Percentiles rank a stretch among this genome's conserved stretches.
Conservation (phyloP, 2,329 filamentous ascomycete species). For the Beauveria rudraprayagi region DNA sequence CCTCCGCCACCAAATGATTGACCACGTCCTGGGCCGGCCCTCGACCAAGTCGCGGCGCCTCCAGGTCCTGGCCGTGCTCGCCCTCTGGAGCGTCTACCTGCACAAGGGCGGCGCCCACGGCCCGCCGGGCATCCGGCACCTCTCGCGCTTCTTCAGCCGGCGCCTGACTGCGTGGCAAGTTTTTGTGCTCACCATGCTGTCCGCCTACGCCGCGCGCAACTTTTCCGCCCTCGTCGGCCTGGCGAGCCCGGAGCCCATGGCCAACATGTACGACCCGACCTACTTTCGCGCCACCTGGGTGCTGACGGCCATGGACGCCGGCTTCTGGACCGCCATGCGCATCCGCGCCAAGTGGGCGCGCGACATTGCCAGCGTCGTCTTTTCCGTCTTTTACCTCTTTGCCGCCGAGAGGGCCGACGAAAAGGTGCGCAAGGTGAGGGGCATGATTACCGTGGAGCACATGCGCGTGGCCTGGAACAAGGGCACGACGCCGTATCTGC, state of each 20-base stretch:
- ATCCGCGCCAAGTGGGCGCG: conserved; percentile 71
- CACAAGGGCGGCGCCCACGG: conserved; percentile 77
- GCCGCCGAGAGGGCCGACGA: conserved; percentile 93
- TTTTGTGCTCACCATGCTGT: conserved; percentile 77
- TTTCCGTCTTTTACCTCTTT: conserved; percentile 84
- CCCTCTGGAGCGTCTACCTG: conserved; percentile 85
- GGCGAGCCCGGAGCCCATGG: conserved; percentile 85
- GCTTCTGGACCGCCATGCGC: conserved; percentile 97
- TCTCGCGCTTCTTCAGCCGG: conserved; percentile 64
- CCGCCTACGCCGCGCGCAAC: conserved; percentile 85
- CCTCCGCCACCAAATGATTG: conserved; percentile 47
- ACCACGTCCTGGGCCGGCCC: conserved; percentile 86
- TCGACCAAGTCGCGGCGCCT: conserved; percentile 87
- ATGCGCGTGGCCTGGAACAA: conserved; percentile 94
- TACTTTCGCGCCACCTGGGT: conserved; percentile 98
- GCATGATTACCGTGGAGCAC: conserved; percentile 82
- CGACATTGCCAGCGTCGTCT: conserved; percentile 74
- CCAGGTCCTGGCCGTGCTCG: conserved; percentile 83
- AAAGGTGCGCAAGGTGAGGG: conserved; percentile 86
- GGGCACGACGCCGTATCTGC: conserved; percentile 76
- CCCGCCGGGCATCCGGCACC: conserved; percentile 61
- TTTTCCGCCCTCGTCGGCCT: conserved; percentile 88
- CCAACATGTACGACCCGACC: conserved; percentile 83
- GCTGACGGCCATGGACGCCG: conserved; percentile 86
- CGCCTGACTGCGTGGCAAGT: conserved; percentile 84